Conservation (phyloP, 345 rosid species). For the Citrus medica region DNA sequence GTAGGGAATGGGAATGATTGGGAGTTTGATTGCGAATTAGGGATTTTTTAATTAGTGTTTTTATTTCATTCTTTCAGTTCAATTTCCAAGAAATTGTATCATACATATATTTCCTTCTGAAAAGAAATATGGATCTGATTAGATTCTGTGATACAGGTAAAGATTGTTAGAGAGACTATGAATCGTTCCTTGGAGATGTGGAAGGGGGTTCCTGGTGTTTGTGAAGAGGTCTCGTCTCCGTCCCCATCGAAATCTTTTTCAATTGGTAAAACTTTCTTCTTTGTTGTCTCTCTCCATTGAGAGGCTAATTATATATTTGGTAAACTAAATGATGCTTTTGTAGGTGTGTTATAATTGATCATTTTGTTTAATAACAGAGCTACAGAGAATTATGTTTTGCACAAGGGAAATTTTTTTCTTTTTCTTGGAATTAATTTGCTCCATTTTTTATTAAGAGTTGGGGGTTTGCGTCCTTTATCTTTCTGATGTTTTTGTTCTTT, state of each 20-base stretch:
- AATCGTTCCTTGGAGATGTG: conserved; percentile 66
- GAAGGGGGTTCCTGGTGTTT: conserved; percentile 58
- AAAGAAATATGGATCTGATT: conserved; percentile 2
- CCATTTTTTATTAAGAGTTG: neutral
- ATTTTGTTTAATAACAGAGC: neutral
- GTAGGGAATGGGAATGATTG: neutral
- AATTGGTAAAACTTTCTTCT: conserved; percentile 28
- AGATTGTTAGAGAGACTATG: conserved; percentile 88
- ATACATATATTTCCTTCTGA: too few species aligned
- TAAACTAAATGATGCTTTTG: neutral
- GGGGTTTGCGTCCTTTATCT: neutral
- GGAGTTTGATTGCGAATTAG: neutral
- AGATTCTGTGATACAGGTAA: conserved; percentile 46
- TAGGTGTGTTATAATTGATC: neutral
- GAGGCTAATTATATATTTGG: neutral
- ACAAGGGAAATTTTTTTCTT: neutral
- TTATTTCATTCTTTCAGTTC: neutral
- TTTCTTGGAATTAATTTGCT: neutral
- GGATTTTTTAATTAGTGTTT: neutral
- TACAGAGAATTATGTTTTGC: neutral
- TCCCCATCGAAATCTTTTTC: conserved; percentile 46
- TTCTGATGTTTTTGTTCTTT: neutral
- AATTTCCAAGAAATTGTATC: neutral
- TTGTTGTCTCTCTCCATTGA: neutral
- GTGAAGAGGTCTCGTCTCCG: conserved; percentile 36